Conservation (phyloP, 1,284 basidiomycete species). For the Sporisorium graminicola region DNA sequence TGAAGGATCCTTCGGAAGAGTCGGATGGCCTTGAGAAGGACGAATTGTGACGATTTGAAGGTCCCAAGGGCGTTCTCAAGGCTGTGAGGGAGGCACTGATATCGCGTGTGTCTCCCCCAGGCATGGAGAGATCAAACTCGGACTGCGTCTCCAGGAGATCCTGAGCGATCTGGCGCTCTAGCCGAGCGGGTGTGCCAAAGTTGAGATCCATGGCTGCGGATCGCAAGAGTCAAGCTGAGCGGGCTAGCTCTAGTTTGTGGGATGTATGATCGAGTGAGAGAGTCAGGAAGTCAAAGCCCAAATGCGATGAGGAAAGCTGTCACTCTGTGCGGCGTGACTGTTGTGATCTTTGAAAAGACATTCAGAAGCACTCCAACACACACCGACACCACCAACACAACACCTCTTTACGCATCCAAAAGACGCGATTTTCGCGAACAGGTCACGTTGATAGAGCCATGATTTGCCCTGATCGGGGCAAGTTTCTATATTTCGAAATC, state of each 20-base stretch:
- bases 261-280: background rate
- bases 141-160: slow-evolving; percentile 49
- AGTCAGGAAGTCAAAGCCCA: background rate
- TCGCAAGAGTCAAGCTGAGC: background rate
- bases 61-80: slow-evolving; percentile 28
- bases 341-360: background rate
- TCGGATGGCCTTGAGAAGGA: slow-evolving; percentile 50
- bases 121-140: slow-evolving; percentile 52
- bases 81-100: slow-evolving; percentile 41
- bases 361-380: background rate
- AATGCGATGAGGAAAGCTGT: background rate
- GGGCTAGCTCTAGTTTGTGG: background rate
- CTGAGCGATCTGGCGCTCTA: slow-evolving; percentile 55
- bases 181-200: slow-evolving; percentile 51
- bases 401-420: background rate
- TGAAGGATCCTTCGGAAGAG: slow-evolving; percentile 30
- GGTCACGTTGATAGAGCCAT: slow-evolving; percentile 34
- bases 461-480: slow-evolving; percentile 14
- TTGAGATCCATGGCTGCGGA: slow-evolving; percentile 42
- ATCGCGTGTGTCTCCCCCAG: slow-evolving; percentile 38
- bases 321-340: background rate
- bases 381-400: slow-evolving; percentile 12
- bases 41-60: slow-evolving; percentile 41
- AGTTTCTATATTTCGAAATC: background rate
- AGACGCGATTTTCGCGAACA: slow-evolving; percentile 32